Percentiles rank a stretch among this genome's conserved stretches.
Evolutionary conservation across 2,329 filamentous ascomycete genomes (phyloP).

Genomic region (Trichoderma aggressivum): DNA sequence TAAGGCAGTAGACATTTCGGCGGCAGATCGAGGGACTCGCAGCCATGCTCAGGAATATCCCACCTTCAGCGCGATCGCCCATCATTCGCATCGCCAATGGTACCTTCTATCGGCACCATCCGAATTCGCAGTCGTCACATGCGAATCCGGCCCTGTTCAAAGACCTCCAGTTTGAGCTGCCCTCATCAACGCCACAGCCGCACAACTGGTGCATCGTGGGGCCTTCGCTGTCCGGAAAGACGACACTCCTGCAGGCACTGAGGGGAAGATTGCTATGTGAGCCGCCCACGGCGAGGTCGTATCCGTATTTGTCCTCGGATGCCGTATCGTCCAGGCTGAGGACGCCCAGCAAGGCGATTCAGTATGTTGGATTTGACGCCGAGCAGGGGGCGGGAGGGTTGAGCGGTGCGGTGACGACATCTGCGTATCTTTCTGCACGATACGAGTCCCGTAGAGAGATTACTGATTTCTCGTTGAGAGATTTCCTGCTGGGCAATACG

Average conservation of each 20-base stretch:
- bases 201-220: slow-evolving; percentile 84
- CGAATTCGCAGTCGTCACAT: slow-evolving; percentile 46
- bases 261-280: slow-evolving; percentile 71
- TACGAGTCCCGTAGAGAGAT: slow-evolving; percentile 86
- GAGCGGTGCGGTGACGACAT: slow-evolving; percentile 56
- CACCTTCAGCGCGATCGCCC: slow-evolving; percentile 42
- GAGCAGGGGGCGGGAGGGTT: slow-evolving; percentile 53
- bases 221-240: slow-evolving; percentile 73
- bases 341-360: slow-evolving; percentile 65
- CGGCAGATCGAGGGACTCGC: neutral
- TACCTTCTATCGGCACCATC: slow-evolving; percentile 79
- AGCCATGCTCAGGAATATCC: slow-evolving; percentile 35
- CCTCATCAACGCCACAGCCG: slow-evolving; percentile 47
- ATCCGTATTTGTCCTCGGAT: slow-evolving; percentile 69
- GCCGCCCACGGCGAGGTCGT: slow-evolving; percentile 72
- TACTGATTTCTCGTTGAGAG: slow-evolving; percentile 78
- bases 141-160: slow-evolving; percentile 72
- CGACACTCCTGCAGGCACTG: slow-evolving; percentile 76
- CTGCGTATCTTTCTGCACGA: slow-evolving; percentile 80
- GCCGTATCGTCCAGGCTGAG: slow-evolving; percentile 55
- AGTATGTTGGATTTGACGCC: slow-evolving; percentile 86
- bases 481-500: slow-evolving; percentile 80
- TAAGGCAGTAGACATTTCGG: neutral
- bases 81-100: slow-evolving; percentile 72
- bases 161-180: slow-evolving; percentile 66